phyloP scores from a whole-genome alignment of 768 basidiomycete genomes.

The Gelatoporia subvermispora region DNA sequence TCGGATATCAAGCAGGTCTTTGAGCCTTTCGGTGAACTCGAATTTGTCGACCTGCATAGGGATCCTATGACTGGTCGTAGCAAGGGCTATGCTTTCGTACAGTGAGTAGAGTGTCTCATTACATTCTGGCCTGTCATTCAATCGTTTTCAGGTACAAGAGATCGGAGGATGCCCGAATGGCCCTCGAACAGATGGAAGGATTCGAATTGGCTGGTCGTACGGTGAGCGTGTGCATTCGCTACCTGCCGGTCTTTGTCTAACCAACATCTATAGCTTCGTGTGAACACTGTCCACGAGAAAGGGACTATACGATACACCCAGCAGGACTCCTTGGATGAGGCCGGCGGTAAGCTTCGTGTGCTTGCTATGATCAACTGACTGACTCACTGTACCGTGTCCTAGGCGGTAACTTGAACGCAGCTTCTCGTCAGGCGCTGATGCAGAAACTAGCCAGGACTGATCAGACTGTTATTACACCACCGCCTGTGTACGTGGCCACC shows the following conservation, averaged over 20 bases:
- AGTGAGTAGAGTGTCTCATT: slow-evolving; percentile 46
- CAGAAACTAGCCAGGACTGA: slow-evolving; percentile 99
- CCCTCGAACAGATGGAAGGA: slow-evolving; percentile 97
- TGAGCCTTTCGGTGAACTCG: slow-evolving; percentile 96
- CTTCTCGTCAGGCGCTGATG: slow-evolving; percentile 99
- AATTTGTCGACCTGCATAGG: slow-evolving; percentile 96
- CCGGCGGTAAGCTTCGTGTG: slow-evolving; percentile 79
- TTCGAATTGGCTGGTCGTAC: slow-evolving; percentile 96
- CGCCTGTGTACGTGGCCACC: slow-evolving; percentile 51
- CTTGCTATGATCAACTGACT: too few relatives aligned
- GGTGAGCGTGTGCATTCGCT: slow-evolving; percentile 40
- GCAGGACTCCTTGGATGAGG: slow-evolving; percentile 82
- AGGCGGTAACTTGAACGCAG: slow-evolving; percentile 98
- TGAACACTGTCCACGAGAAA: slow-evolving; percentile 91
- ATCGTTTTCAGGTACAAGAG: slow-evolving; percentile 67
- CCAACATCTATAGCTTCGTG: slow-evolving; percentile 55
- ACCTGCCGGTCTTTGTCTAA: slow-evolving; percentile 8
- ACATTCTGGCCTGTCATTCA: slow-evolving; percentile 1
- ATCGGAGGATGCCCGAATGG: slow-evolving; percentile 93
- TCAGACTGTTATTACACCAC: slow-evolving; percentile 48
- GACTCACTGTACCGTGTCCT: slow-evolving; percentile 1
- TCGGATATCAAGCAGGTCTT: slow-evolving; percentile 99
- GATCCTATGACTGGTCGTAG: slow-evolving; percentile 92
- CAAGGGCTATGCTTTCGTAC: slow-evolving; percentile 97
- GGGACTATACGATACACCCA: slow-evolving; percentile 71